Conservation (phyloP, 2,329 filamentous ascomycete genomes). For the Orbilia oligospora region DNA sequence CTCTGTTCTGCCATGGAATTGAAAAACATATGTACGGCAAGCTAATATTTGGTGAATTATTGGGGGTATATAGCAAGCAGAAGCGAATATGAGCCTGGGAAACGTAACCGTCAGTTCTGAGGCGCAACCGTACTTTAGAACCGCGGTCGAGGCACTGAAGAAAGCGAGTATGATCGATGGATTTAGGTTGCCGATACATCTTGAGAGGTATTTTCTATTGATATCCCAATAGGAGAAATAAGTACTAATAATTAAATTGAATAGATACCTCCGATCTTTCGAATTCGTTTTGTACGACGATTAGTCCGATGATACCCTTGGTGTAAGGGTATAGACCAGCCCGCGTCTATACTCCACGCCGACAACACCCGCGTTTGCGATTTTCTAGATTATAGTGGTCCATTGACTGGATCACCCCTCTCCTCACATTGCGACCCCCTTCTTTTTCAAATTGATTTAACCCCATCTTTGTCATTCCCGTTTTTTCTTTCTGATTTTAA, state of each 20-base stretch:
- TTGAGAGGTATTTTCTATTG: conserved; percentile 36
- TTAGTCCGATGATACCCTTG: not conserved
- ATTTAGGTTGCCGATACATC: conserved; percentile 41
- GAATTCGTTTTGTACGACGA: conserved; percentile 57
- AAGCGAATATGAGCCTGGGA: conserved; percentile 58
- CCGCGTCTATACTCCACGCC: not conserved
- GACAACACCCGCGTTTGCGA: not conserved
- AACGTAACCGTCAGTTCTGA: conserved; percentile 56
- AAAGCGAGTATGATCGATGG: conserved; percentile 55
- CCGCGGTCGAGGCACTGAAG: conserved; percentile 53
- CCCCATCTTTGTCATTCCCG: no score
- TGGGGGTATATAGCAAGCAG: conserved; percentile 44
- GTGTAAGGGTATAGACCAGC: no score
- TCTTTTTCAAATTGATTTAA: not conserved
- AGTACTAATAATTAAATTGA: not conserved
- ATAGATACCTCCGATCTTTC: conserved; percentile 56
- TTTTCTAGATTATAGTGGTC: conserved; percentile 29
- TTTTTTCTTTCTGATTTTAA: conserved; percentile 1
- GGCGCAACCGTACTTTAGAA: conserved; percentile 47
- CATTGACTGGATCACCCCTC: conserved; percentile 11
- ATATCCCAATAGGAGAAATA: not conserved
- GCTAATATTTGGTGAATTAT: not conserved
- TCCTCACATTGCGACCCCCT: not conserved
- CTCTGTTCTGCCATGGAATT: not conserved
- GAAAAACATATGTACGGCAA: not conserved